Conservation (phyloP, 257 asterid genomes). For the Capsicum baccatum region DNA sequence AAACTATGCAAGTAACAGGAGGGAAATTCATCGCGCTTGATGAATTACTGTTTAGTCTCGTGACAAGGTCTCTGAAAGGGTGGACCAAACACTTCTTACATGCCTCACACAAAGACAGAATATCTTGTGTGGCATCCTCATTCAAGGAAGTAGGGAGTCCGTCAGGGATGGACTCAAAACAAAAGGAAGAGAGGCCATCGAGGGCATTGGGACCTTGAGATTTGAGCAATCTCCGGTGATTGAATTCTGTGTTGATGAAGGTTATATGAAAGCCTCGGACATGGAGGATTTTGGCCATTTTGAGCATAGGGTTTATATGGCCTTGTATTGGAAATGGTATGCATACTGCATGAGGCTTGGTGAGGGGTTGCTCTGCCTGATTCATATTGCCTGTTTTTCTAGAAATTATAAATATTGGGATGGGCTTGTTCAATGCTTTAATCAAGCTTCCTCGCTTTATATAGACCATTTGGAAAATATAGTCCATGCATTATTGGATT, state of each 20-base stretch:
- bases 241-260: neutral
- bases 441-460: neutral
- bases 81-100: slow-evolving; percentile 31
- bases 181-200: slow-evolving; percentile 29
- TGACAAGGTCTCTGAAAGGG: slow-evolving; percentile 31
- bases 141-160: slow-evolving; percentile 37
- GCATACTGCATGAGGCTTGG: neutral
- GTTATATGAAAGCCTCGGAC: neutral
- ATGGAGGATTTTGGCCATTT: neutral
- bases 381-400: too few relatives aligned
- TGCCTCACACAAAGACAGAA: slow-evolving; percentile 32
- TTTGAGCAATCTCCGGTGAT: slow-evolving; percentile 23
- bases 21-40: neutral
- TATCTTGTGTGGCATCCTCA: slow-evolving; percentile 35
- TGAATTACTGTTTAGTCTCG: slow-evolving; percentile 9
- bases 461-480: neutral
- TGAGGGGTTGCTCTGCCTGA: too few relatives aligned
- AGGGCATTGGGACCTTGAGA: slow-evolving; percentile 20
- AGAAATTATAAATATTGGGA: neutral
- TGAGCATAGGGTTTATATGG: slow-evolving; percentile 5
- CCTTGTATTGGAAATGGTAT: neutral
- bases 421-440: neutral
- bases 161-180: slow-evolving; percentile 40
- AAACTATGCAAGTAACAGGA: slow-evolving; percentile 33
- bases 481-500: neutral